Base-by-base conservation (phyloP, 768 basidiomycete genomes). In the Termitomyces sp. region DNA sequence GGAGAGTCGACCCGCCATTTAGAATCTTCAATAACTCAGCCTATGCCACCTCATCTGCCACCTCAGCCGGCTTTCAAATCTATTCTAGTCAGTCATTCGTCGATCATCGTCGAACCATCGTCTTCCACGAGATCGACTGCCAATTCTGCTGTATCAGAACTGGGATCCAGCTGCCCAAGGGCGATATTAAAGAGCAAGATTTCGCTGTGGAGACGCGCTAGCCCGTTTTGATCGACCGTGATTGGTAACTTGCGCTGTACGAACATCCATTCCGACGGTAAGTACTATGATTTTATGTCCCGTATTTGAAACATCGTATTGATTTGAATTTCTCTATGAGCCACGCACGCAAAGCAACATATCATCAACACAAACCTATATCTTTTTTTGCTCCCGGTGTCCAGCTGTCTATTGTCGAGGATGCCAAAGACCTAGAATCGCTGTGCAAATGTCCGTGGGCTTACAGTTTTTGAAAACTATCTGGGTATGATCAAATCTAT, bases 401-500 rank as follows among this genome's bases (percentile, higher is more conserved):
- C n/a, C 9, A 6, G 40, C 38, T 7, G 46, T 48, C 2, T 52
- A 50, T 14, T 59, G 58, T 30, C 54, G 54, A 12, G 58, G 58
- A 24, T 59, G 58, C 45, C 19, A 7, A 8, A 17, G n/a, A 1
- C 11, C 21, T 8, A n/a, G n/a, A n/a, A n/a, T 5, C 55, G 58
- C 7, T 55, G 58, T 21, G 41, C 54, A 2, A 43, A 55, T 12
- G 54, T 49, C 14, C 58, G 58, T 34, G 58, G 51, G 21, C 17
- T 59, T 41, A 54, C 54, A 0, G 52, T 59, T n/a, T 59, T 55
- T 21, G 54, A 59, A 49, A 45, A 48, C 8, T 59, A 17, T 46
- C 54, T 34, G 30, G 21, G 2, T 59, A 55, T 28, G 58, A 55
- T 46, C n/a, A 38, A 9, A 26, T 28, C 2, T 58, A 43, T n/a